Evolutionary conservation across 371 early-diverging fungal genomes (phyloP), one percentile per base, ranked within the genome.

Genomic region (Rhizopus microsporus): DNA sequence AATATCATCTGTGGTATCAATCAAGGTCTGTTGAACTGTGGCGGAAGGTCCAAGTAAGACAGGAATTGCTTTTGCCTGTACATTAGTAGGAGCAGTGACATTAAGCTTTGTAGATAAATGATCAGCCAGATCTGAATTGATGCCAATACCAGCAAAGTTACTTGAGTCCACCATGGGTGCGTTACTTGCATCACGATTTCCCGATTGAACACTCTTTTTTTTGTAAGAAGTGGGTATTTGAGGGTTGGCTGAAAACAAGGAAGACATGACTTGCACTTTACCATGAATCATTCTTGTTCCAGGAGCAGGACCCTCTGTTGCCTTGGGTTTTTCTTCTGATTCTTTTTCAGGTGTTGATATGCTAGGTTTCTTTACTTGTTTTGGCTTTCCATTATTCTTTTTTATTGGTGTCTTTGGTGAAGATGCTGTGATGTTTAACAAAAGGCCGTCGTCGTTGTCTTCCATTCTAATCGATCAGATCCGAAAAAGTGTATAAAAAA

Each of bases 31-130:
- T 57, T 47, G 60, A 31, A 68, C 69, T 13, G 58, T 62, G 31
- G 57, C 53, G 23, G 71, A 62, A 35, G 84, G 84, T 42, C 83
- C 84, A 1, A 87, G 59, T 29, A 89, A 59, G 5, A 84, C 60
- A 5, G 86, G 85, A 42, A 91, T 75, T 5, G 90, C 84, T 32
- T 84, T 82, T n/a, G 81, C 79, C 57, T 93, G 93, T 48, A 93
- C 88, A 46, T 73, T 73, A 7, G 93, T 91, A 33, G 90, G 88
- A 51, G 74, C 75, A 13, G 68, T 65, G 10, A 94, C 86, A 3
- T 73, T 68, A 63, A 93, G 74, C 34, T 92, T 91, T 35, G 60
- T 62, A 5, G 71, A 54, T 50, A 96, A 65, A 54, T 89, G 87
- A 29, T 65, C 55, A 7, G 78, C 72, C 15, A 96, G 77, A 56